Evolutionary conservation across 352 stramenopile species (phyloP).

Genomic region (Phytopythium montanum): DNA sequence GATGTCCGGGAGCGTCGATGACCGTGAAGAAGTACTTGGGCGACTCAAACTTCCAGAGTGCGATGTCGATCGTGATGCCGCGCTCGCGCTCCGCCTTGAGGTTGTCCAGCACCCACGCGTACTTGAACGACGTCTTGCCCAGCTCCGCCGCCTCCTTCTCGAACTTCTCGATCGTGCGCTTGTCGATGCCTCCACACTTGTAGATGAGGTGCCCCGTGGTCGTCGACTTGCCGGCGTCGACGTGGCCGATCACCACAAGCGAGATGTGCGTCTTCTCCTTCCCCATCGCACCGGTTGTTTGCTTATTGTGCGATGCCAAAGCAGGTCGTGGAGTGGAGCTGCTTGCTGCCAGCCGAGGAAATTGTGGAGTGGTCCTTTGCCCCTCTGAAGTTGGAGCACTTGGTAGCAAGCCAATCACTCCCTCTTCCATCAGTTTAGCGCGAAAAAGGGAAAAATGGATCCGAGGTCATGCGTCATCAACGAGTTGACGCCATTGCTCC

Average conservation of each 20-base stretch:
- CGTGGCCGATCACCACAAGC: constrained; percentile 95
- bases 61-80: constrained; percentile 98
- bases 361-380: neutral
- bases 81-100: constrained; percentile 97
- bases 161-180: constrained; percentile 99
- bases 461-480: too few species aligned
- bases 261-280: constrained; percentile 89
- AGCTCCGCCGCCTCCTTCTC: constrained; percentile 96
- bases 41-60: constrained; percentile 97
- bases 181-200: constrained; percentile 98
- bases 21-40: constrained; percentile 96
- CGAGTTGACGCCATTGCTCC: neutral
- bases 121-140: constrained; percentile 99
- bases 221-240: constrained; percentile 99
- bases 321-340: neutral
- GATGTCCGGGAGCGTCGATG: constrained; percentile 97
- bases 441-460: too few species aligned
- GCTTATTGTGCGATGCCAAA: neutral
- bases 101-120: constrained; percentile 98
- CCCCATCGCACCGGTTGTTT: constrained; percentile 36
- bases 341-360: neutral
- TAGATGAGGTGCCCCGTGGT: constrained; percentile 99
- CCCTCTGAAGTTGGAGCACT: too few species aligned
- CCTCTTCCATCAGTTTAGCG: too few species aligned
- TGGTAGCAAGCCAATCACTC: too few species aligned